phyloP scores from a whole-genome alignment of 2,329 filamentous ascomycete genomes.

The Bipolaris cookei region DNA sequence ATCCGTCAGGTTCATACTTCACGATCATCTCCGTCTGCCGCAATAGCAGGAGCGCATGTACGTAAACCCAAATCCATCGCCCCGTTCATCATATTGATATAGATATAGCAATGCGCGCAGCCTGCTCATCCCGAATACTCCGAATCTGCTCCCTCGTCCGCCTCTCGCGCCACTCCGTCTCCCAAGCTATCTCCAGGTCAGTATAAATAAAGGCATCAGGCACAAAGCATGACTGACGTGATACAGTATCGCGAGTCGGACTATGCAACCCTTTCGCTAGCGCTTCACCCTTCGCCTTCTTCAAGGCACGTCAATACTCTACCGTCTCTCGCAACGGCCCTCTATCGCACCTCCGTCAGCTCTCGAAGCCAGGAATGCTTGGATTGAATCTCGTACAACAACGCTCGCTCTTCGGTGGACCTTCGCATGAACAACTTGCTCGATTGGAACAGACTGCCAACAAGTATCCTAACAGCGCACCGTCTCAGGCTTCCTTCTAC shows the following conservation, averaged over 20 bases:
- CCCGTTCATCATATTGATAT: slow-evolving; percentile 12
- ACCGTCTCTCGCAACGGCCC: slow-evolving; percentile 46
- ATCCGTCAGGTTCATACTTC: slow-evolving; percentile 30
- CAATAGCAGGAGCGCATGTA: slow-evolving; percentile 3
- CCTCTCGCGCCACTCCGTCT: slow-evolving; percentile 20
- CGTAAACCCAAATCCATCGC: not conserved
- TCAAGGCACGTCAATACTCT: slow-evolving; percentile 48
- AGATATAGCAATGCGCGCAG: slow-evolving; percentile 19
- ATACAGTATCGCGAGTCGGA: slow-evolving; percentile 44
- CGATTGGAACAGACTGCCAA: slow-evolving; percentile 91
- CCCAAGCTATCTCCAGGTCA: slow-evolving; percentile 31
- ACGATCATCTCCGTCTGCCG: slow-evolving; percentile 12
- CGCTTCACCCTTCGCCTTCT: slow-evolving; percentile 31
- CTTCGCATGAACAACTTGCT: slow-evolving; percentile 70
- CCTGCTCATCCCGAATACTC: slow-evolving; percentile 1
- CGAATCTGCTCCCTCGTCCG: slow-evolving; percentile 16
- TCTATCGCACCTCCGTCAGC: slow-evolving; percentile 38
- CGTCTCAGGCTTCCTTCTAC: slow-evolving; percentile 92
- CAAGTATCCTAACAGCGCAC: slow-evolving; percentile 84
- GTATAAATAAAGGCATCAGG: slow-evolving; percentile 2
- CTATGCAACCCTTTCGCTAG: slow-evolving; percentile 45
- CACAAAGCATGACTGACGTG: slow-evolving; percentile 6
- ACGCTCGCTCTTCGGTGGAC: slow-evolving; percentile 54
- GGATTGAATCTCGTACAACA: slow-evolving; percentile 52
- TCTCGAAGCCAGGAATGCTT: slow-evolving; percentile 40